Evolutionary conservation across 2,329 filamentous ascomycete species (phyloP).

Genomic region (Phyllosticta capitalensis): DNA sequence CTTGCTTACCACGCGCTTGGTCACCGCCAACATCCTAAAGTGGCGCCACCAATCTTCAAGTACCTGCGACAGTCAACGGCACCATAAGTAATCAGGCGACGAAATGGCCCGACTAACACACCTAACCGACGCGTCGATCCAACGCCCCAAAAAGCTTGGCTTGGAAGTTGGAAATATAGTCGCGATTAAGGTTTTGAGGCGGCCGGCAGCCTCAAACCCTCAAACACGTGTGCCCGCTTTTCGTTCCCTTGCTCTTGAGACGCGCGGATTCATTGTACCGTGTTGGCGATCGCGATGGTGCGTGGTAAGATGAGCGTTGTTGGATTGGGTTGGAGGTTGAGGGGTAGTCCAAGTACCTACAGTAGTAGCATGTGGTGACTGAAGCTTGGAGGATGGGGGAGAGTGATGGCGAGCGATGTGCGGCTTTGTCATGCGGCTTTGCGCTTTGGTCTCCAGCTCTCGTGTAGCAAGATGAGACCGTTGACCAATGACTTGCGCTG

Average conservation of each 20-base stretch:
- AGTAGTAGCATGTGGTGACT: too few species aligned
- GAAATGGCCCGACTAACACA: neutral
- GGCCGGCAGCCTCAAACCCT: neutral
- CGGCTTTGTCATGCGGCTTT: neutral
- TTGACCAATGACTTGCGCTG: neutral
- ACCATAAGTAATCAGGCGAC: too few species aligned
- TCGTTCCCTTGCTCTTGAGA: neutral
- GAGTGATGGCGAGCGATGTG: neutral
- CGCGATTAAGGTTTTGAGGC: neutral
- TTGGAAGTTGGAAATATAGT: too few species aligned
- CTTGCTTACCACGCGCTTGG: too few species aligned
- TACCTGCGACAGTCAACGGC: too few species aligned
- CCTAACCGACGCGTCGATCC: neutral
- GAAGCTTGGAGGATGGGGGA: neutral
- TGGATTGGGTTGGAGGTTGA: neutral
- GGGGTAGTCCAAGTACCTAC: too few species aligned
- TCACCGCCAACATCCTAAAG: too few species aligned
- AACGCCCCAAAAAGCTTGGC: neutral
- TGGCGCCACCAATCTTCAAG: too few species aligned
- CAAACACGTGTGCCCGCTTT: neutral
- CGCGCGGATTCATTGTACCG: neutral
- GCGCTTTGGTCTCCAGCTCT: neutral
- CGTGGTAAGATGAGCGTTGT: neutral
- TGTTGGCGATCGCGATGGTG: neutral
- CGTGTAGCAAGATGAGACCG: neutral